These are phyloP conservation scores for Acacia confusa DNA, from an alignment of 306 rosid species.

Conservation along the genomic window DNA sequence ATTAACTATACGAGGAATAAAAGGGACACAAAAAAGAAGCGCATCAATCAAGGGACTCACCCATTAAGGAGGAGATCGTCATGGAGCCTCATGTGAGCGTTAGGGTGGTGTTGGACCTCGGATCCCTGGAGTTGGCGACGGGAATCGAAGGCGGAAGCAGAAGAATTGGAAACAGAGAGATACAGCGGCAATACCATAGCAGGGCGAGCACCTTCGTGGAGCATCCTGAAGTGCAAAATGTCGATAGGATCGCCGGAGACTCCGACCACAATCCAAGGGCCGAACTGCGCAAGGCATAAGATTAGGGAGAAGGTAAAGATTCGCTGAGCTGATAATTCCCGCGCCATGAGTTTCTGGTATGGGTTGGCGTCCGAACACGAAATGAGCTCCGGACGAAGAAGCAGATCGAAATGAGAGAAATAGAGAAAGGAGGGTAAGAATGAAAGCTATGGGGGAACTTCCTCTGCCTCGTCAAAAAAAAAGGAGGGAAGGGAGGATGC, in stretches of 20 bases:
- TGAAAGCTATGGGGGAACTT: neutral
- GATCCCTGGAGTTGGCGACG: constrained; percentile 77
- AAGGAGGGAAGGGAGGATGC: constrained; percentile 10
- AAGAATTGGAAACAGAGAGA: constrained; percentile 48
- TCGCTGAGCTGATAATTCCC: constrained; percentile 31
- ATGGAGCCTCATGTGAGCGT: constrained; percentile 87
- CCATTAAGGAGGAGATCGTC: constrained; percentile 93
- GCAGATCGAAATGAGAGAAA: constrained; percentile 27
- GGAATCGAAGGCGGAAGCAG: constrained; percentile 31
- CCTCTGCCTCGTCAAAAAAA: neutral
- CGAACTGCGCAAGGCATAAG: constrained; percentile 18
- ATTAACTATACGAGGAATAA: neutral
- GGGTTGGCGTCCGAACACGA: neutral
- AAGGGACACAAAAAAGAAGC: neutral
- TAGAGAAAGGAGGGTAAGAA: neutral
- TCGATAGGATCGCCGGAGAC: constrained; percentile 40
- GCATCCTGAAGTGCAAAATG: constrained; percentile 31
- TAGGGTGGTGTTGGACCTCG: constrained; percentile 40
- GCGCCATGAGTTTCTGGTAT: constrained; percentile 35
- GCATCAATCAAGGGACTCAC: constrained; percentile 30
- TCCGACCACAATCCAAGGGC: neutral
- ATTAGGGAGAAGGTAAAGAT: constrained; percentile 19
- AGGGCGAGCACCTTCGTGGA: constrained; percentile 36
- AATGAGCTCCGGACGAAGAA: constrained; percentile 3
- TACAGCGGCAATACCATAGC: constrained; percentile 79